Evolutionary conservation across 129 eudicot species (phyloP).

Genomic region (Arctium minus): DNA sequence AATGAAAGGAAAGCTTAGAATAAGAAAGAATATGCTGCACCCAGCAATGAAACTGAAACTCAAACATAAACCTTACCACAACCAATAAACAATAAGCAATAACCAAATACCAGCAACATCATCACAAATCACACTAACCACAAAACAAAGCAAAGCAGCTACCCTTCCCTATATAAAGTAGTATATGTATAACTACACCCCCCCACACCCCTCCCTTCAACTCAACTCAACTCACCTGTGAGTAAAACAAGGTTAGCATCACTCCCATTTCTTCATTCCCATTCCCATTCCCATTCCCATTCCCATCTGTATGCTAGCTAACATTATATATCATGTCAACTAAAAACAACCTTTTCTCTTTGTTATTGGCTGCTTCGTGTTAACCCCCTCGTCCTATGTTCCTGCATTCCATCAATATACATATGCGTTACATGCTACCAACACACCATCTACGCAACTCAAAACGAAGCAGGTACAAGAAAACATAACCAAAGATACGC

Average conservation of each 20-base stretch:
- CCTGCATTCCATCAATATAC: slow-evolving; percentile 40
- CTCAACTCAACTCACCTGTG: neutral
- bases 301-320: slow-evolving; percentile 17
- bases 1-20: neutral
- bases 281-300: neutral
- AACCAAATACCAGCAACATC: neutral
- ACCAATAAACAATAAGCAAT: neutral
- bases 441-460: no score
- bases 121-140: neutral
- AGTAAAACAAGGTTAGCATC: neutral
- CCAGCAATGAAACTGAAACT: neutral
- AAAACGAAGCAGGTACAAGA: neutral
- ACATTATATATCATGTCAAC: slow-evolving; percentile 14
- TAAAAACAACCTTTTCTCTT: neutral
- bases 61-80: neutral
- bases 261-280: neutral
- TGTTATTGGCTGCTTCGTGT: slow-evolving; percentile 67
- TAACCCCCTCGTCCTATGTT: slow-evolving; percentile 57
- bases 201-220: neutral
- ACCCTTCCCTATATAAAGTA: neutral
- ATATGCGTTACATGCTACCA: neutral
- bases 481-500: neutral
- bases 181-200: neutral
- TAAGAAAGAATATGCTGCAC: neutral
- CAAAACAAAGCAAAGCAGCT: neutral